Base-by-base conservation (phyloP, 2,329 filamentous ascomycete genomes). In the Fusarium sp. region DNA sequence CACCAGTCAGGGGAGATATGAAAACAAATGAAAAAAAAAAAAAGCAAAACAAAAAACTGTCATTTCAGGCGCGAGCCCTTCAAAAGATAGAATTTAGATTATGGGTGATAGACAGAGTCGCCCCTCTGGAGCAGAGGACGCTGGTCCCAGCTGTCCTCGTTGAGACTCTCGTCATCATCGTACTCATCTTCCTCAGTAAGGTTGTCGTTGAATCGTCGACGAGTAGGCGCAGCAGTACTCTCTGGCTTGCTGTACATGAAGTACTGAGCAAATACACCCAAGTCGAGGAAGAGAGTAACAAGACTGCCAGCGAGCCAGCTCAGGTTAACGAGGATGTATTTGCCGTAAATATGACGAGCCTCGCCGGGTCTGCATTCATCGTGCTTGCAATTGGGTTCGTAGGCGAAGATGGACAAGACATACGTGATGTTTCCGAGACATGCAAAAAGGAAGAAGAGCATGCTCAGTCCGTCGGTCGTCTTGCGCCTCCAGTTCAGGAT, bases 381-480 rank as follows among this genome's bases (percentile, higher is more conserved):
- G 31, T 79, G 79, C 35, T 79, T 80, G 72, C 94, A 97, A 35
- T 88, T 85, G 0, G 95, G 94, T 66, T 95, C 93, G 78, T 95
- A 98, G 2, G 95, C 95, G 72, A 98, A 88, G 75, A 99, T 98
- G 41, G 92, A 95, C 41, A 97, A 85, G 24, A 98, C 95, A 78
- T 97, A 98, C 0, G 95, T 98, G 73, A 97, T 82, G 81, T 99
- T 99, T 5, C 96, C 96, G 11, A 98, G 90, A 79, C 95, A 98
- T 9, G 96, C 96, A 80, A 99, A 98, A 28, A 98, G 86, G 85
- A 98, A 98, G 83, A 98, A 99, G 16, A 98, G 88, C 84, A 98
- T 91, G 73, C 93, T 95, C 26, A 99, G 92, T 7, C 96, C 96
- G 62, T 98, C 95, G 2, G 95, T 98, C 47, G 92, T 95, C 84